Evolutionary conservation across 2,329 filamentous ascomycete species (phyloP), one percentile per base, ranked within the genome.

Genomic region (Didymella segeticola): DNA sequence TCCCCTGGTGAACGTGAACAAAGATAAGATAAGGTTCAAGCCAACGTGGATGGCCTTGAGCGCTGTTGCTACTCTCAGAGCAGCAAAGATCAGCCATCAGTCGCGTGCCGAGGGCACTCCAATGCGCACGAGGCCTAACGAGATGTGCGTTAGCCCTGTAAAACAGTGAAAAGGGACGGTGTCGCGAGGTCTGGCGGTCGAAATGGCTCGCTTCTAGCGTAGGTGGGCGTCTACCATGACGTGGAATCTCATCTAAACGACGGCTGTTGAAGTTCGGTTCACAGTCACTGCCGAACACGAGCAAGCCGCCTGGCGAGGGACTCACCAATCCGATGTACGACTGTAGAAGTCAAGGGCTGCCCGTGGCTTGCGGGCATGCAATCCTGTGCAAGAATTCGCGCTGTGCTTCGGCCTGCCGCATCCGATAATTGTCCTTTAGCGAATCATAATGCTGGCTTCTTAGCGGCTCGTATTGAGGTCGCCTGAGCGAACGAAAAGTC

Each of bases 391-490:
- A 36, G 45, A 30, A 46, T 45, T 41, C 22, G 27, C 45, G 45
- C 45, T 42, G 27, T 27, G 30, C 29, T 45, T 36, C 33, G 45
- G 45, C 39, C 27, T 54, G 30, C 45, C 39, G 22, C 34, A 46
- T 45, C 34, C 45, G 45, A 54, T 36, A 38, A 41, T 41, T 47
- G 25, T 23, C 17, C 19, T 41, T 34, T 22, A 11, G 47, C 53
- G 53, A 56, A 43, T 56, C 30, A 51, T 12, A 38, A 50, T 56
- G 36, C 52, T 47, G 36, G 30, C 26, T 33, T 30, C 45, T 47
- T 50, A 55, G 52, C 42, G 53, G 33, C 53, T 50, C 52, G 52
- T 55, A 50, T 55, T 47, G 14, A 6, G 53, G 42, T 42, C 53
- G 47, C 46, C 42, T 56, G 42, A 50, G 36, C 52, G 43, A 45